phyloP scores from a whole-genome alignment of 2,329 filamentous ascomycete species.

The Trichoderma sp. region DNA sequence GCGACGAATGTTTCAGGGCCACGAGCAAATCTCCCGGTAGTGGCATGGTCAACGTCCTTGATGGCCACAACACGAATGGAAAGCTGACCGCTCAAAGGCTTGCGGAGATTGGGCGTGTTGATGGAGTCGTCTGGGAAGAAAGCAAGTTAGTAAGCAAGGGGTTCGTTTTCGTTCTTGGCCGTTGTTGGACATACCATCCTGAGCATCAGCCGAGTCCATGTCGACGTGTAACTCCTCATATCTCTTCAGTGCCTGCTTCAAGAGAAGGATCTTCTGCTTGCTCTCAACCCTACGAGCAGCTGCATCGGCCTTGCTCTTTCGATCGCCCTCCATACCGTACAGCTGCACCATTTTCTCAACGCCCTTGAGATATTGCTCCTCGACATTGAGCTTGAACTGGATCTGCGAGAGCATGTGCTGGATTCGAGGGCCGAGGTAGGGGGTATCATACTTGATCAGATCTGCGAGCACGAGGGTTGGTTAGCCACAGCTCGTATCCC shows the following conservation, averaged over 20 bases:
- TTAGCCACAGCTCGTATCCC: neutral
- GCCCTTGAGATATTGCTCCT: constrained; percentile 97
- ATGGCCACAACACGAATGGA: constrained; percentile 83
- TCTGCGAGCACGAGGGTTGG: constrained; percentile 51
- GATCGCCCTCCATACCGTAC: constrained; percentile 95
- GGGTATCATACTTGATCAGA: constrained; percentile 97
- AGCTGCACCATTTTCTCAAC: constrained; percentile 99
- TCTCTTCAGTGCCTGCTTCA: constrained; percentile 93
- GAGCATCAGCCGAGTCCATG: constrained; percentile 72
- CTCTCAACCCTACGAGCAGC: constrained; percentile 88
- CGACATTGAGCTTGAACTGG: constrained; percentile 97
- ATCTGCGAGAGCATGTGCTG: constrained; percentile 98
- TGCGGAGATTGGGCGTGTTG: constrained; percentile 89
- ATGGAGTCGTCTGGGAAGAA: constrained; percentile 80
- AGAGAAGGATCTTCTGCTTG: constrained; percentile 93
- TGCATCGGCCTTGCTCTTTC: constrained; percentile 91
- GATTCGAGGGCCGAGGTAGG: constrained; percentile 91
- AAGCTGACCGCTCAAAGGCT: constrained; percentile 89
- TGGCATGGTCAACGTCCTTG: constrained; percentile 90
- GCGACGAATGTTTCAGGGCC: constrained; percentile 94
- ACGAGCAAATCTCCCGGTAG: constrained; percentile 77
- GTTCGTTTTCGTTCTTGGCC: neutral
- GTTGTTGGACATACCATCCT: constrained; percentile 64
- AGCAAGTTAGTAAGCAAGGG: neutral
- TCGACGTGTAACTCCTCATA: constrained; percentile 98